Evolutionary conservation across 2,329 filamentous ascomycete genomes (phyloP).

Genomic region (Cyphellophora europaea): DNA sequence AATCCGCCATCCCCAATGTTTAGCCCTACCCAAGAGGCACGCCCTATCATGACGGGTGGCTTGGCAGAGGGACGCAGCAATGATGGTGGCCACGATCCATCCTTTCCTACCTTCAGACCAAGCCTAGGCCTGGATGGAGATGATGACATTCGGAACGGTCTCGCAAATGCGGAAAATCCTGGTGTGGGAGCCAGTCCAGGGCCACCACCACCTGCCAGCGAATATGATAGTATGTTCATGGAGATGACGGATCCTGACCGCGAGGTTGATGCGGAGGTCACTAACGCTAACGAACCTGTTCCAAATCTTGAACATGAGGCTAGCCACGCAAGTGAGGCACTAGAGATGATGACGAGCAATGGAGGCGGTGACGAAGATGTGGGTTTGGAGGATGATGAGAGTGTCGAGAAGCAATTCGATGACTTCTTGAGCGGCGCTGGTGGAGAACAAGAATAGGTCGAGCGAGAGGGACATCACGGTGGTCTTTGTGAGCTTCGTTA

Average conservation of each 20-base stretch:
- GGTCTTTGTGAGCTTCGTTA: too few relatives aligned
- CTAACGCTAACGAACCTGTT: slow-evolving; percentile 8
- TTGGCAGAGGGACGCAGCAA: neutral
- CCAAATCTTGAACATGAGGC: slow-evolving; percentile 25
- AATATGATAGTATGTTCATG: slow-evolving; percentile 34
- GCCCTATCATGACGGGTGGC: neutral
- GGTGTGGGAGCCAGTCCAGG: slow-evolving; percentile 25
- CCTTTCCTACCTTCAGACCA: slow-evolving; percentile 17
- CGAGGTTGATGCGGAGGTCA: slow-evolving; percentile 21
- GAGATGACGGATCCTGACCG: slow-evolving; percentile 36
- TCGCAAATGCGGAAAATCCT: slow-evolving; percentile 24
- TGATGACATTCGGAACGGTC: slow-evolving; percentile 18
- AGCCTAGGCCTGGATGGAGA: slow-evolving; percentile 19
- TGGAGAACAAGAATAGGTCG: neutral
- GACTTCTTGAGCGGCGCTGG: slow-evolving; percentile 19
- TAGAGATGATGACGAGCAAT: slow-evolving; percentile 25
- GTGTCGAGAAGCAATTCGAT: slow-evolving; percentile 18
- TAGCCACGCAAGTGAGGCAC: slow-evolving; percentile 37
- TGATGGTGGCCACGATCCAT: slow-evolving; percentile 24
- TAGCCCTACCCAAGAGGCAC: slow-evolving; percentile 25
- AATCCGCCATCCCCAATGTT: slow-evolving; percentile 33
- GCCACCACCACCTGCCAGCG: slow-evolving; percentile 17
- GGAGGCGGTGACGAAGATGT: slow-evolving; percentile 18
- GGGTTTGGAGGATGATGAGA: slow-evolving; percentile 18
- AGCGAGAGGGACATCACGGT: too few relatives aligned